Conservation (phyloP, 495 filamentous ascomycete genomes). For the Ascodesmis nigricans region DNA sequence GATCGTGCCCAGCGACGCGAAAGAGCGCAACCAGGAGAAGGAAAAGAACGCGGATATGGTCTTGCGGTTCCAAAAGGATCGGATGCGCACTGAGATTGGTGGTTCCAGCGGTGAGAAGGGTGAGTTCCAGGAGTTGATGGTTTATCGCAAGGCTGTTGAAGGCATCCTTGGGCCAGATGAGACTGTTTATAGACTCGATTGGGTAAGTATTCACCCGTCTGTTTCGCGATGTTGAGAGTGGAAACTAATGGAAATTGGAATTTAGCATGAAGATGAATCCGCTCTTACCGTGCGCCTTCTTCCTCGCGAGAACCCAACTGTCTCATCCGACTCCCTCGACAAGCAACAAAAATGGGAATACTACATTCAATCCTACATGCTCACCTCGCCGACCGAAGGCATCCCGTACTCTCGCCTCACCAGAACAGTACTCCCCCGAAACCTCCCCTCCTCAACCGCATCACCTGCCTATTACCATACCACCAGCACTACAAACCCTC, state of each 20-base stretch:
- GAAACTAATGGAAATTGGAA: slow-evolving; percentile 7
- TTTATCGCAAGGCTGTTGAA: slow-evolving; percentile 17
- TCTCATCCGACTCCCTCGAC: slow-evolving; percentile 32
- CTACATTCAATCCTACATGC: slow-evolving; percentile 78
- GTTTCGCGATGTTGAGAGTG: slow-evolving; percentile 1
- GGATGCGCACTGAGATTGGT: slow-evolving; percentile 32
- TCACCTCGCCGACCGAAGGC: slow-evolving; percentile 75
- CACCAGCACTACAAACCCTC: background rate
- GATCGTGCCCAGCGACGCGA: slow-evolving; percentile 58
- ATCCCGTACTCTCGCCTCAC: slow-evolving; percentile 39
- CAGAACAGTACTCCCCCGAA: slow-evolving; percentile 51
- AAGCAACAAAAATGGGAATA: slow-evolving; percentile 56
- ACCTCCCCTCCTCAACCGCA: slow-evolving; percentile 36
- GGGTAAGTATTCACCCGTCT: slow-evolving; percentile 13
- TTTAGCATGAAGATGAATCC: slow-evolving; percentile 14
- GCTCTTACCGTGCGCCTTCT: slow-evolving; percentile 18
- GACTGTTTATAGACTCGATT: slow-evolving; percentile 19
- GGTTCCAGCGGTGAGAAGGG: slow-evolving; percentile 16
- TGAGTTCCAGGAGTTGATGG: slow-evolving; percentile 20
- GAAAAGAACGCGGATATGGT: slow-evolving; percentile 68
- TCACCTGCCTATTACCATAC: slow-evolving; percentile 3
- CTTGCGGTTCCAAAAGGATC: slow-evolving; percentile 34
- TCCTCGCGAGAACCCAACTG: slow-evolving; percentile 17
- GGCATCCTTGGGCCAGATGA: slow-evolving; percentile 14
- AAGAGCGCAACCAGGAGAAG: slow-evolving; percentile 72